Evolutionary conservation across 1,139 yeast species (phyloP).

Genomic region (Taphrina flavorubra): DNA sequence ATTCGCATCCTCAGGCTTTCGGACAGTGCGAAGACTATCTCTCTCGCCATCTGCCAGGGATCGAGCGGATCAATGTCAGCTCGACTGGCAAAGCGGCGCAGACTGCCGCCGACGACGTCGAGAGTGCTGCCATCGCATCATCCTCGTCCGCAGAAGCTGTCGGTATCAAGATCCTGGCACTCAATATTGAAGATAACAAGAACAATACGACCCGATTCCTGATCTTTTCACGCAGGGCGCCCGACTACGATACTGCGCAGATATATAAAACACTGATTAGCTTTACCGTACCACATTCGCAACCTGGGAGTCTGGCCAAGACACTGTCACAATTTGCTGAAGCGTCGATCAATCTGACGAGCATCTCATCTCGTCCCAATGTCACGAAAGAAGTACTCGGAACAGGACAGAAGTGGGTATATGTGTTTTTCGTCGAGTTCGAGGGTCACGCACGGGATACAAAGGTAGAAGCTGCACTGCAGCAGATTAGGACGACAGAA

Average conservation of each 20-base stretch:
- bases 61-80: conserved; percentile 65
- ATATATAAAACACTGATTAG: conserved; percentile 23
- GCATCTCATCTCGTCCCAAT: conserved; percentile 31
- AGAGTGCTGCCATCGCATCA: conserved; percentile 64
- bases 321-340: conserved; percentile 23
- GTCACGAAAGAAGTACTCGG: conserved; percentile 10
- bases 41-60: conserved; percentile 51
- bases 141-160: conserved; percentile 71
- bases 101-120: conserved; percentile 56
- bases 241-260: not conserved
- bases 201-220: conserved; percentile 87
- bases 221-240: conserved; percentile 54
- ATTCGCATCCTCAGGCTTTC: conserved; percentile 98
- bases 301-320: conserved; percentile 30
- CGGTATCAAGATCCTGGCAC: conserved; percentile 61
- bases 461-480: not conserved
- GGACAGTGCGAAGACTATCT: conserved; percentile 76
- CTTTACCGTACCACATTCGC: conserved; percentile 33
- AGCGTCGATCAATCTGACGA: conserved; percentile 22
- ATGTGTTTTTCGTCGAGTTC: conserved; percentile 41
- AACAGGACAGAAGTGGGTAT: conserved; percentile 35
- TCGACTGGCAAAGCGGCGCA: conserved; percentile 89
- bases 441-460: conserved; percentile 26
- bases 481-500: not conserved
- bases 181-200: conserved; percentile 69